These are phyloP conservation scores for Salicornia ramosissima DNA, from an alignment of 148 eudicot genomes.

Conservation along the genomic window DNA sequence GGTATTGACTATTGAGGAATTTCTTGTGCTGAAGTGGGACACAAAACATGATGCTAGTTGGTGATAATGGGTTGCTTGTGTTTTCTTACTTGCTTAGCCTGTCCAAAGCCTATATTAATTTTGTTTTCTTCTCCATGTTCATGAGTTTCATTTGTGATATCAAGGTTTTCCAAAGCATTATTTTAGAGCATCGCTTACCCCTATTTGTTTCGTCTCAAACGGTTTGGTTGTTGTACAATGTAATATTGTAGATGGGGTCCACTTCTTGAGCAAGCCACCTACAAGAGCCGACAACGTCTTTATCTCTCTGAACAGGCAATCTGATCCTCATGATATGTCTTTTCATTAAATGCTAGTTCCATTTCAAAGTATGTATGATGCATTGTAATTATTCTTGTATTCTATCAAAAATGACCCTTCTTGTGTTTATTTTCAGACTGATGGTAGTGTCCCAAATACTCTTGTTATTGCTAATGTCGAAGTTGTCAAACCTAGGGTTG, in stretches of 20 bases:
- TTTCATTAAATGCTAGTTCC: background rate
- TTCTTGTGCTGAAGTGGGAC: background rate
- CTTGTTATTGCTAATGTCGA: conserved; percentile 94
- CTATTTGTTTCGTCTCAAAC: background rate
- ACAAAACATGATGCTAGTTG: background rate
- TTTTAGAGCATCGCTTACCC: background rate
- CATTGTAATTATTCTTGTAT: background rate
- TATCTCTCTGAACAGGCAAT: conserved; percentile 86
- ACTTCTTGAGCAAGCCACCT: conserved; percentile 77
- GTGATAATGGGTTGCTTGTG: background rate
- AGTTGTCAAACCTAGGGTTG: conserved; percentile 93
- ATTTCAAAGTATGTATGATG: background rate
- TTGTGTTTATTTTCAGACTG: conserved; percentile 54
- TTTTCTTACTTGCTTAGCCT: background rate
- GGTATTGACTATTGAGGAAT: background rate
- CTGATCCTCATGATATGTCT: conserved; percentile 9
- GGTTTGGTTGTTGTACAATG: background rate
- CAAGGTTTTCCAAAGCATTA: background rate
- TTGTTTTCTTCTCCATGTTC: background rate
- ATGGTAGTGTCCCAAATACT: conserved; percentile 89
- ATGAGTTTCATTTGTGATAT: background rate
- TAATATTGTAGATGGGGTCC: conserved; percentile 73
- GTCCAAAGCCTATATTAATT: background rate
- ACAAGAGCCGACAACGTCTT: conserved; percentile 83
- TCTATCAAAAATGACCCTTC: background rate